A percentile compares a stretch with the other conserved stretches of the same genome.
phyloP scores from a whole-genome alignment of 768 basidiomycete genomes.

The Leucosporidium yakuticum region DNA sequence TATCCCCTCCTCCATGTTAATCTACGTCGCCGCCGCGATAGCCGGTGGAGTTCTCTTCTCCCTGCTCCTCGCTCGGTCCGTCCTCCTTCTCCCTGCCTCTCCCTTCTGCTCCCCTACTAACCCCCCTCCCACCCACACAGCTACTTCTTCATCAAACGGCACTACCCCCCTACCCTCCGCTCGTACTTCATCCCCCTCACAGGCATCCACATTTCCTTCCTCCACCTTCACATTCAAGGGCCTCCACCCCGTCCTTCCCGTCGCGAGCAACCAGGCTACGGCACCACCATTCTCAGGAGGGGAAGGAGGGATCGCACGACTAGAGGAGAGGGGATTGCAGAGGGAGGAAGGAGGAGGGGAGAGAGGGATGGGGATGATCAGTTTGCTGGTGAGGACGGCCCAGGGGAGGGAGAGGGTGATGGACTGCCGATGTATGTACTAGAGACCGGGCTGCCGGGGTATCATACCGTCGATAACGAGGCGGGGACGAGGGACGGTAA shows the following conservation, averaged over 20 bases:
- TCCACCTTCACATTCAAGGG: conserved; percentile 17
- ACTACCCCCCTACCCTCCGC: conserved; percentile 13
- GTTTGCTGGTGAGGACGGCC: conserved; percentile 10
- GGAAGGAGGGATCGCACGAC: conserved; percentile 17
- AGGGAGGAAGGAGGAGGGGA: conserved; percentile 14
- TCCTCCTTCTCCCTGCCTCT: neutral
- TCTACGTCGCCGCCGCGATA: conserved; percentile 17
- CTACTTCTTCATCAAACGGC: conserved; percentile 29
- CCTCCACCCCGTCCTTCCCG: conserved; percentile 1
- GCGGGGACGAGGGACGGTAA: no score
- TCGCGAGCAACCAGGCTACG: neutral
- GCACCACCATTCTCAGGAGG: neutral
- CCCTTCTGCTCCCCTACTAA: neutral
- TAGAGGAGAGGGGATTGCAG: conserved; percentile 19
- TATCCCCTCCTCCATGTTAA: conserved; percentile 5
- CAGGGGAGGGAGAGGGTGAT: neutral
- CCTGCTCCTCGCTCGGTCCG: conserved; percentile 12
- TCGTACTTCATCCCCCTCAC: conserved; percentile 26
- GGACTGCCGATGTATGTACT: no score
- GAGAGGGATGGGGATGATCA: conserved; percentile 21
- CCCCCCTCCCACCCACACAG: neutral
- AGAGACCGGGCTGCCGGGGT: no score
- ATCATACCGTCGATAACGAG: no score
- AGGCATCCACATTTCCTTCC: conserved; percentile 10
- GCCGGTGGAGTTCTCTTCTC: conserved; percentile 14